A percentile compares a stretch with the other conserved stretches of the same genome.
phyloP scores from a whole-genome alignment of 1,284 basidiomycete species.

The Cutaneotrichosporon sp. region DNA sequence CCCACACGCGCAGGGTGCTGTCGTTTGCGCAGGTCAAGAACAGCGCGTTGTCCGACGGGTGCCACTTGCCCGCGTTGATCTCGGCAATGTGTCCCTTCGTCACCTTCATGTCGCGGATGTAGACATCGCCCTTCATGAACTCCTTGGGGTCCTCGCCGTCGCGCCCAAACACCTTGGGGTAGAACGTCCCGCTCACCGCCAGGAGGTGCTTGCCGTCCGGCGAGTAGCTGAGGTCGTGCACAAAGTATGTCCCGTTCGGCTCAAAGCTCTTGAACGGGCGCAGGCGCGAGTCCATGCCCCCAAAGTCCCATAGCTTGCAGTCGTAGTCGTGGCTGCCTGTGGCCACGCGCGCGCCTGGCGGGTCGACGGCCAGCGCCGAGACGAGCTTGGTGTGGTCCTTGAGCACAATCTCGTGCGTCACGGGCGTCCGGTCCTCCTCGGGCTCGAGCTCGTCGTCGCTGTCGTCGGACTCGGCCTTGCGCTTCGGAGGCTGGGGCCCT shows the following conservation, averaged over 20 bases:
- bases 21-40: slow-evolving; percentile 96
- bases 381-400: slow-evolving; percentile 96
- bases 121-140: slow-evolving; percentile 93
- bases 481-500: slow-evolving; percentile 44
- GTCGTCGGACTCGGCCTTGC: slow-evolving; percentile 34
- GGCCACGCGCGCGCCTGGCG: slow-evolving; percentile 85
- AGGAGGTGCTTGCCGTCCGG: slow-evolving; percentile 82
- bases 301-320: slow-evolving; percentile 98
- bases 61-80: slow-evolving; percentile 85
- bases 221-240: slow-evolving; percentile 85
- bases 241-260: slow-evolving; percentile 86
- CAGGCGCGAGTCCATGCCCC: slow-evolving; percentile 83
- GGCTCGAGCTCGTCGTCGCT: slow-evolving; percentile 39
- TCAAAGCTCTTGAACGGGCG: slow-evolving; percentile 97
- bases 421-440: slow-evolving; percentile 52
- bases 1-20: slow-evolving; percentile 95
- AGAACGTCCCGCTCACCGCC: slow-evolving; percentile 81
- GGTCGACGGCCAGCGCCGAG: slow-evolving; percentile 86
- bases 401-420: slow-evolving; percentile 75
- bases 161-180: slow-evolving; percentile 84
- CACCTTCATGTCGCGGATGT: slow-evolving; percentile 97
- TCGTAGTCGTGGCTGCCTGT: slow-evolving; percentile 96
- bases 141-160: slow-evolving; percentile 89
- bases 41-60: slow-evolving; percentile 74
- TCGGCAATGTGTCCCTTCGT: slow-evolving; percentile 96